Conservation (phyloP, 129 eudicot species). For the Flaveria sonorensis region DNA sequence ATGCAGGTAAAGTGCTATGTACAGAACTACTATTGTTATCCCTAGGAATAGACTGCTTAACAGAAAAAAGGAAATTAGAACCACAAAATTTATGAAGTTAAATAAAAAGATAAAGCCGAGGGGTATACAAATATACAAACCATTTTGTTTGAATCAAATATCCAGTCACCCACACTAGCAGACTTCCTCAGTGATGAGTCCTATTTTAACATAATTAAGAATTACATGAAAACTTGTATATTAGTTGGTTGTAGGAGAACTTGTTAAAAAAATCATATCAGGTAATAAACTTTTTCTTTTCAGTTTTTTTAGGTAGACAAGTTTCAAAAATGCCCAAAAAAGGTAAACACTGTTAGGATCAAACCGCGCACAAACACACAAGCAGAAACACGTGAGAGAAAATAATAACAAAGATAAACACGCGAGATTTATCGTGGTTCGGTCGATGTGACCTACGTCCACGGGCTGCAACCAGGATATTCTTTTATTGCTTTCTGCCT, state of each 20-base stretch:
- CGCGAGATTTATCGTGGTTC: no score
- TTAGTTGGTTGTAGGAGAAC: neutral
- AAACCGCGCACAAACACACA: no score
- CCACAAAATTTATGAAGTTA: conserved; percentile 1
- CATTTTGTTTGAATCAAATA: conserved; percentile 74
- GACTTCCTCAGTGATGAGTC: conserved; percentile 81
- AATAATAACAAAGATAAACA: no score
- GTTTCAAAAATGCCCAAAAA: neutral
- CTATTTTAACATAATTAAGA: conserved; percentile 43
- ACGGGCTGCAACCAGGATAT: no score
- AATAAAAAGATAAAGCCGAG: conserved; percentile 12
- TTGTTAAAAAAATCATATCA: neutral
- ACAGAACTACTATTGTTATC: conserved; percentile 55
- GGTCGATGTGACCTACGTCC: no score
- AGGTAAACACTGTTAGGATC: no score
- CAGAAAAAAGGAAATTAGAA: neutral
- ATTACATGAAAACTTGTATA: conserved; percentile 23
- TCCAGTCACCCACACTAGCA: conserved; percentile 97
- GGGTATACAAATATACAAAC: conserved; percentile 63
- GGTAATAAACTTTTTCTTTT: neutral
- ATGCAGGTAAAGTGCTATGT: conserved; percentile 59
- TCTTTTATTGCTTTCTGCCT: no score
- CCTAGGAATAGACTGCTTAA: conserved; percentile 62
- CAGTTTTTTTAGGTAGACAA: neutral
- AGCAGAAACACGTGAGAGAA: no score